Conservation (phyloP, 2,329 filamentous ascomycete genomes). For the Cadophora sp. region DNA sequence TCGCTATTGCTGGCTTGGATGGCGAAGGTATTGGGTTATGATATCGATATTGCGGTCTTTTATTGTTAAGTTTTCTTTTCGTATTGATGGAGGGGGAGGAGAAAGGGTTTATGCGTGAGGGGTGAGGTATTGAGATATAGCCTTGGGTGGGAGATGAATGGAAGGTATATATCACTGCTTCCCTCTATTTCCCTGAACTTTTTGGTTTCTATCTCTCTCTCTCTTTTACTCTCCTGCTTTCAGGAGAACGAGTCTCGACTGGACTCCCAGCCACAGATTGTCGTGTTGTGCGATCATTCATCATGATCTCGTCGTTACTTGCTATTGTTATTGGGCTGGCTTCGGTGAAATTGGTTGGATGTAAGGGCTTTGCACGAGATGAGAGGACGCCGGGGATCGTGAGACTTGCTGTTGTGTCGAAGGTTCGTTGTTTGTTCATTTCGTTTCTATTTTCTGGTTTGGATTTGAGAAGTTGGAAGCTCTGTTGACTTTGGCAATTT, state of each 20-base stretch:
- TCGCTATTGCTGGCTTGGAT: neutral
- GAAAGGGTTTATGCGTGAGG: too few species aligned
- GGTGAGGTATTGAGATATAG: neutral
- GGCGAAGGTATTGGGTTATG: neutral
- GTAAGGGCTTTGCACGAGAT: neutral
- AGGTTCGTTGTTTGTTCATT: neutral
- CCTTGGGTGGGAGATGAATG: too few species aligned
- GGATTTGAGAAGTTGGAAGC: neutral
- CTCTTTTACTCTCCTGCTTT: neutral
- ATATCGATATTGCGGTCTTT: neutral
- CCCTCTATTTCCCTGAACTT: neutral
- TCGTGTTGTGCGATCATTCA: neutral
- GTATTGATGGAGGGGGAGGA: neutral
- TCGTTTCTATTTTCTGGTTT: neutral
- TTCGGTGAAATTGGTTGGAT: neutral
- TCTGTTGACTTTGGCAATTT: too few species aligned
- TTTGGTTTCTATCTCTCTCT: neutral
- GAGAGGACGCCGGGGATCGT: neutral
- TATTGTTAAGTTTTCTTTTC: neutral
- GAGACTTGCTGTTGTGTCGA: conserved; percentile 1
- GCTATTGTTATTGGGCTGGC: neutral
- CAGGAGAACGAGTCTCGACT: too few species aligned
- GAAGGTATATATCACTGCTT: too few species aligned
- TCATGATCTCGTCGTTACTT: neutral
- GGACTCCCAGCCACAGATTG: too few species aligned